Evolutionary conservation across 768 basidiomycete genomes (phyloP).

Genomic region (Collybia mongolica): DNA sequence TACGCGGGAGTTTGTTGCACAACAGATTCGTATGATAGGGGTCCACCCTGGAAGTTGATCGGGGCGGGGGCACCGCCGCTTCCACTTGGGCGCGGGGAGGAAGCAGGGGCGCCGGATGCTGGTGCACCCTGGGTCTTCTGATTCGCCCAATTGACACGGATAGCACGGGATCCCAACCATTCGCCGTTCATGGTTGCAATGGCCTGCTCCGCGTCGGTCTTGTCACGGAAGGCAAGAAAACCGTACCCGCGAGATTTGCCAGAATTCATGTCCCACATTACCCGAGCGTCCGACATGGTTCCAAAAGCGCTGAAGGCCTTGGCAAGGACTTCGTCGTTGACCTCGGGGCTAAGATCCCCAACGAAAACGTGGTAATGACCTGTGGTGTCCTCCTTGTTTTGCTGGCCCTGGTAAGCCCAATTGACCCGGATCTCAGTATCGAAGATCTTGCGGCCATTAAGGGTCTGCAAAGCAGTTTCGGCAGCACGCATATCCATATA

Average conservation of each 20-base stretch:
- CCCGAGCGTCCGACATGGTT: slow-evolving; percentile 93
- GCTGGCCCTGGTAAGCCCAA: slow-evolving; percentile 98
- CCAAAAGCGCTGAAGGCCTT: slow-evolving; percentile 99
- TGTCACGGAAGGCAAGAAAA: slow-evolving; percentile 98
- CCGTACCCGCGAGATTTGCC: slow-evolving; percentile 98
- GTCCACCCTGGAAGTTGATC: slow-evolving; percentile 88
- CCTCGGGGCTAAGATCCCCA: slow-evolving; percentile 98
- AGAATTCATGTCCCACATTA: slow-evolving; percentile 99
- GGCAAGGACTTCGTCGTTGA: slow-evolving; percentile 94
- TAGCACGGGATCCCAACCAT: slow-evolving; percentile 97
- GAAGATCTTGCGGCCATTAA: slow-evolving; percentile 99
- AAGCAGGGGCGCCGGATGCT: slow-evolving; percentile 21
- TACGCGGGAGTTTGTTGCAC: slow-evolving; percentile 90
- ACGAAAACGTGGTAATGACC: slow-evolving; percentile 99
- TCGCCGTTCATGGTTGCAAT: slow-evolving; percentile 99
- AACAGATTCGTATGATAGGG: slow-evolving; percentile 90
- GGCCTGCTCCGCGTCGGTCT: slow-evolving; percentile 98
- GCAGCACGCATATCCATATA: slow-evolving; percentile 99
- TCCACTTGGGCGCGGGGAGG: slow-evolving; percentile 41
- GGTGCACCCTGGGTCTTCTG: slow-evolving; percentile 90
- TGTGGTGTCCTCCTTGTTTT: slow-evolving; percentile 98
- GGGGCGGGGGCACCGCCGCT: slow-evolving; percentile 78
- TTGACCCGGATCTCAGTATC: slow-evolving; percentile 99
- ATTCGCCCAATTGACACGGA: slow-evolving; percentile 99
- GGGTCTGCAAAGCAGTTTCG: slow-evolving; percentile 96